Conservation (phyloP, 202 grass and related monocot genomes). For the Carex arenaria region DNA sequence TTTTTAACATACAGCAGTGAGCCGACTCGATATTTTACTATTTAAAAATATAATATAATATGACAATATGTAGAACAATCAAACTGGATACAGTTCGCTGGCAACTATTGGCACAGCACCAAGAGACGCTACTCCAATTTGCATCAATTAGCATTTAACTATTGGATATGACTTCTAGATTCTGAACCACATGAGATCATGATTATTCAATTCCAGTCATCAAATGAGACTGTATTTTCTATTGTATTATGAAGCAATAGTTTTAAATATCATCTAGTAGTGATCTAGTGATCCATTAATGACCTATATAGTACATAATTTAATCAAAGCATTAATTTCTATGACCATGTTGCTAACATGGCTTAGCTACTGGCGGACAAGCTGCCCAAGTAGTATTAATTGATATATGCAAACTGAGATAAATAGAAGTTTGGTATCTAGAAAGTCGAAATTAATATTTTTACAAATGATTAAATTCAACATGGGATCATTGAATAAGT, state of each 20-base stretch:
- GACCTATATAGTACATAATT: background rate
- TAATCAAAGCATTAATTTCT: background rate
- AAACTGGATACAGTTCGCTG: no score
- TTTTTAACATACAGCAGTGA: background rate
- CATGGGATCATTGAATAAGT: background rate
- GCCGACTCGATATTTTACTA: background rate
- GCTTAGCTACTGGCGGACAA: background rate
- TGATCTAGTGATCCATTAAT: slow-evolving; percentile 4
- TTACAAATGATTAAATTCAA: background rate
- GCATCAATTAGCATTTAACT: background rate
- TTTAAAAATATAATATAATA: background rate
- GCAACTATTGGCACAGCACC: no score
- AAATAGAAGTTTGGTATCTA: background rate
- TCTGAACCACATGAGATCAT: background rate
- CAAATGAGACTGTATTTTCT: background rate
- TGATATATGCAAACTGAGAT: background rate
- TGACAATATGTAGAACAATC: no score
- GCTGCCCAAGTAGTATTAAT: background rate
- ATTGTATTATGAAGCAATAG: background rate
- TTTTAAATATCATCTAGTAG: background rate
- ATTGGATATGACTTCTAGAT: background rate
- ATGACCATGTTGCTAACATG: background rate
- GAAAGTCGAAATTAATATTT: background rate
- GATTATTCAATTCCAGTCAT: background rate
- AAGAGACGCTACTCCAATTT: background rate